Evolutionary conservation across 2,329 filamentous ascomycete genomes (phyloP).

Genomic region (Colletotrichum spaethianum): DNA sequence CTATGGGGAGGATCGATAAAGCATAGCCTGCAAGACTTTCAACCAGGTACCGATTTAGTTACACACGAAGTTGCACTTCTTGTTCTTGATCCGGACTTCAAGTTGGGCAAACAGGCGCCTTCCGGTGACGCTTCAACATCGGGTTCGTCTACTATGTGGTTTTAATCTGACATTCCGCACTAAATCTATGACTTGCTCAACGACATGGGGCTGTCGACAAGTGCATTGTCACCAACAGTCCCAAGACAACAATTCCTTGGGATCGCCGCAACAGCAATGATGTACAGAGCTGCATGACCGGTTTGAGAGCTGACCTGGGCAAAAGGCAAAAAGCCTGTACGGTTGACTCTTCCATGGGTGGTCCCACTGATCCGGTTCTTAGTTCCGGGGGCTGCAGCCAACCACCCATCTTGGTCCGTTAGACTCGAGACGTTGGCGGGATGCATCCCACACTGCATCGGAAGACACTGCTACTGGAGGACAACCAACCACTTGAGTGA

Average conservation of each 20-base stretch:
- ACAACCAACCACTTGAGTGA: slow-evolving; percentile 8
- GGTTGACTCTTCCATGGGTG: slow-evolving; percentile 19
- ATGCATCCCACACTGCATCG: slow-evolving; percentile 33
- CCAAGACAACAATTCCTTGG: background rate
- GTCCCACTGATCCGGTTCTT: slow-evolving; percentile 32
- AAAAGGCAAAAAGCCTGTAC: background rate
- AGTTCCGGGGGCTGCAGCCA: slow-evolving; percentile 29
- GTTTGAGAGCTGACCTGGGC: background rate
- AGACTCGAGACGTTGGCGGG: slow-evolving; percentile 18
- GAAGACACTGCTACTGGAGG: slow-evolving; percentile 16
- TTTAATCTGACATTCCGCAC: background rate
- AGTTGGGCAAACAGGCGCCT: background rate
- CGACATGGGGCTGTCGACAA: background rate
- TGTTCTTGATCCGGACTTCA: too few relatives aligned
- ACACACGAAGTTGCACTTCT: background rate
- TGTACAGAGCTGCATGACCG: background rate
- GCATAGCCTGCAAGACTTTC: background rate
- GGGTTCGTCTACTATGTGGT: background rate
- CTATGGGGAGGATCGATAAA: background rate
- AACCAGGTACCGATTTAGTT: background rate
- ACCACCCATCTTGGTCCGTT: slow-evolving; percentile 12
- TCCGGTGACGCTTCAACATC: background rate
- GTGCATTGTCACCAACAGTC: background rate
- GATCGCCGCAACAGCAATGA: background rate
- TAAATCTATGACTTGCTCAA: background rate